phyloP scores from a whole-genome alignment of 2,329 filamentous ascomycete species.

The Amphichorda felina region DNA sequence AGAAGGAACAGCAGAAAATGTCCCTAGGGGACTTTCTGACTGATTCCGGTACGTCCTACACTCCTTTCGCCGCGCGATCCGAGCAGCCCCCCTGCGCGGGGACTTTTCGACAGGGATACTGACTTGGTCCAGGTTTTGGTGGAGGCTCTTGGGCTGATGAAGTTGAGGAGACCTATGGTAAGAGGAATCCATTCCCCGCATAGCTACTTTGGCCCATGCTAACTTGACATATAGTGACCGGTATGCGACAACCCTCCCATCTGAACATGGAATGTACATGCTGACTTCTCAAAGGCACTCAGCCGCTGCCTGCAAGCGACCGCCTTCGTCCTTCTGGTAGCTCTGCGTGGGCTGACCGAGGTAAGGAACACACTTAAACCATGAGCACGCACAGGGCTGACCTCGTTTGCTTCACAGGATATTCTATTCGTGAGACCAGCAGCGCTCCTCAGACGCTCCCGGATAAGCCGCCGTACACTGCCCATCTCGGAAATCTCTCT shows the following conservation, averaged over 20 bases:
- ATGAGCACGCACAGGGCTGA: not conserved
- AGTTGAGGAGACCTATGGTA: conserved; percentile 83
- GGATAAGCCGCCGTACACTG: conserved; percentile 86
- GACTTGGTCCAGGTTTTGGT: conserved; percentile 34
- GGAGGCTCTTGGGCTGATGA: conserved; percentile 95
- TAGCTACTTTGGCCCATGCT: not conserved
- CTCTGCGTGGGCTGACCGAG: conserved; percentile 29
- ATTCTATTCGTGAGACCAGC: conserved; percentile 55
- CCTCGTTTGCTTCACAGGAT: conserved; percentile 27
- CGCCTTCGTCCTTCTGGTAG: conserved; percentile 23
- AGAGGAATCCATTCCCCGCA: conserved; percentile 22
- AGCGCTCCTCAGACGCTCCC: conserved; percentile 64
- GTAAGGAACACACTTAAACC: conserved; percentile 14
- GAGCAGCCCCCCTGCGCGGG: conserved; percentile 28
- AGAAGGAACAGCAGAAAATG: conserved; percentile 94
- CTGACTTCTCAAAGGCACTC: conserved; percentile 30
- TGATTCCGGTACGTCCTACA: conserved; percentile 28
- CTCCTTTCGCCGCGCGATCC: not conserved
- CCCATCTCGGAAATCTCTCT: conserved; percentile 90
- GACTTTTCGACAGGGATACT: conserved; percentile 74
- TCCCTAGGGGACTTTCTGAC: conserved; percentile 91
- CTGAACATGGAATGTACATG: too few relatives aligned
- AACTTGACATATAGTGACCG: conserved; percentile 1
- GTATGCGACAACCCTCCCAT: not conserved
- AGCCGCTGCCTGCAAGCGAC: conserved; percentile 40